Base-by-base conservation (phyloP, 2,329 filamentous ascomycete species). In the Ceratocystis huliohia region DNA sequence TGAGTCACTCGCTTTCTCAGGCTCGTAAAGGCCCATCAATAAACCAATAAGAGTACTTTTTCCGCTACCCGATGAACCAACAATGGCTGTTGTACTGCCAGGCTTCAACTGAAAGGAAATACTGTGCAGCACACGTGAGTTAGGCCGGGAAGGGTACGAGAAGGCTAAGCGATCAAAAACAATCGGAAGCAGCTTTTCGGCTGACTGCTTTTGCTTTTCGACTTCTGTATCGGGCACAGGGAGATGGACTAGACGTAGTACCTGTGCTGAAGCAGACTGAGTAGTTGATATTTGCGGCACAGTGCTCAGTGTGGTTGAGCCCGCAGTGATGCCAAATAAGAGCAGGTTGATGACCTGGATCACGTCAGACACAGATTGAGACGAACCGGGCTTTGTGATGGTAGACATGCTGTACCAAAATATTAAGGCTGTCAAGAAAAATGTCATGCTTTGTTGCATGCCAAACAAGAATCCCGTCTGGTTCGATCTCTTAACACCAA, bases 51-150 rank as follows among this genome's bases (percentile, higher is more conserved):
- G 80, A 0, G 93, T 96, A 15, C 88, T 92, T 76, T 99, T 97
- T 0, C 94, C 93, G n/a, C 88, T 89, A 0, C 94, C 93, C 0
- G 91, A 96, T 0, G 83, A 77, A 0, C 93, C 92, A 1, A 95
- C 91, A 22, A 97, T 84, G 1, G 89, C 91, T 0, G 86, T 86
- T 70, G 84, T 88, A 3, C 82, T 84, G 25, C 86, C 85, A 0
- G 81, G 74, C 0, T 78, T 73, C 64, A 96, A 82, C 0, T 75
- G 77, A 6, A 96, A 77, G n/a, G 79, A 84, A n/a, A 96, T 74
- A 25, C 83, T 77, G 8, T 79, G 78, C 1, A 96, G 78, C 0
- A 90, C 82, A 0, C 73, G 72, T 0, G 77, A 77, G 0, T 77
- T 74, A 0, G 80, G 79, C 0, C 81, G 78, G 1, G 80, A 78